Base-by-base conservation (phyloP, 192 early-diverging fungal species). In the Coemansia sp. region DNA sequence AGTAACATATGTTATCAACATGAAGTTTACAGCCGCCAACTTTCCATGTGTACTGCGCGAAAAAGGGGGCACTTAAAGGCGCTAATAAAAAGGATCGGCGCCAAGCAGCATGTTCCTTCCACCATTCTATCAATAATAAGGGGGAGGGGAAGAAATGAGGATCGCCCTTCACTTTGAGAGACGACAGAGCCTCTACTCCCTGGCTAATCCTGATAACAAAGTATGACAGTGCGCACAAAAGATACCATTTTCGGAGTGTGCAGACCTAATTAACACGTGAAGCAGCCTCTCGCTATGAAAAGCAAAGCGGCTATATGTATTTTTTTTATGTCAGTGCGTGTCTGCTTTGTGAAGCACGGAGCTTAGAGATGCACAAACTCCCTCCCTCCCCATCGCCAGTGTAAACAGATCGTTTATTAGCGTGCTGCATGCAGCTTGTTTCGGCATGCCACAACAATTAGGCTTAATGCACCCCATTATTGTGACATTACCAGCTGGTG, bases 101-200 rank as follows among this genome's bases (percentile, higher is more conserved):
- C 19, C 46, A 48, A 48, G 46, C n/a, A 21, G n/a, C 5, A 6
- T 8, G 46, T 21, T 5, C 6, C 19, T 5, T n/a, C 5, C n/a
- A 3, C n/a, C 19, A 5, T 8, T 48, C 46, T 48, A 48, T 21
- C 46, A 48, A 48, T 17, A 5, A 48, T 21, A 41, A 41, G 15
- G 14, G 46, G 19, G 19, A 19, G 15, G 39, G 4, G 15, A 41
- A 41, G 5, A 19, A 48, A n/a, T 9, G 19, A 48, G 19, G 46
- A 48, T 48, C 46, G 46, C 46, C 46, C 46, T 48, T 48, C 46
- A 48, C 46, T 48, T 8, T 46, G 44, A 48, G n/a, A 8, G 46
- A 19, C 19, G 19, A 48, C 19, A 9, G n/a, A 21, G 19, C 19
- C 46, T n/a, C 19, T 21, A 23, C 46, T 48, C 5, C 42, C 46